Percentiles rank a stretch among this genome's conserved stretches.
Evolutionary conservation across 345 rosid species (phyloP).

Genomic region (Salix purpurea): DNA sequence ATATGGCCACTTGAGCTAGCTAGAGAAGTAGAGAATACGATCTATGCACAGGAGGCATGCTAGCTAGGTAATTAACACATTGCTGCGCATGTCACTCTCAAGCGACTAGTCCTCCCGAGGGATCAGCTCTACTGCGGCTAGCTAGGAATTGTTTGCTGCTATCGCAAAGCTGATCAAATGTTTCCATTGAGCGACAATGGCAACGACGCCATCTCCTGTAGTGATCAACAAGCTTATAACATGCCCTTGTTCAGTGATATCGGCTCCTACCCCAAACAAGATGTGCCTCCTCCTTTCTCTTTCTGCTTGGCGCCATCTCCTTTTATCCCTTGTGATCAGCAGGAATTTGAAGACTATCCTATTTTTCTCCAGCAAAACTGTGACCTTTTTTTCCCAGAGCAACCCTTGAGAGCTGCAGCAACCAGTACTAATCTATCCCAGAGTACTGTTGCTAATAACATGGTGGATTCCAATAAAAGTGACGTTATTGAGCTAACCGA

Average conservation of each 20-base stretch:
- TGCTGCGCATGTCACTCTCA: too few species aligned
- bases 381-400: slow-evolving; percentile 24
- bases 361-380: slow-evolving; percentile 24
- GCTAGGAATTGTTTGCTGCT: too few species aligned
- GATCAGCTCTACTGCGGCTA: too few species aligned
- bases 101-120: too few species aligned
- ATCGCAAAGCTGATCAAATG: slow-evolving; percentile 16
- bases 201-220: not conserved
- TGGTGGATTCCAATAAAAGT: slow-evolving; percentile 24
- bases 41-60: too few species aligned
- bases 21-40: too few species aligned
- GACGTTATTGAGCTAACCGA: not conserved
- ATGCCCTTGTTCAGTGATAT: slow-evolving; percentile 1
- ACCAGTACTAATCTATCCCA: slow-evolving; percentile 5
- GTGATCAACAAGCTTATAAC: too few species aligned
- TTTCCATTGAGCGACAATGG: slow-evolving; percentile 33
- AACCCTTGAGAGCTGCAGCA: slow-evolving; percentile 10
- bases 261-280: not conserved
- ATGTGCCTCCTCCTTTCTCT: slow-evolving; percentile 33
- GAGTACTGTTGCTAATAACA: not conserved
- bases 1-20: not conserved
- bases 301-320: slow-evolving; percentile 46
- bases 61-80: too few species aligned
- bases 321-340: slow-evolving; percentile 29
- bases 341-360: not conserved